Evolutionary conservation across 441 rosid species (phyloP), one percentile per base, ranked within the genome.

Genomic region (Biscutella auriculata): DNA sequence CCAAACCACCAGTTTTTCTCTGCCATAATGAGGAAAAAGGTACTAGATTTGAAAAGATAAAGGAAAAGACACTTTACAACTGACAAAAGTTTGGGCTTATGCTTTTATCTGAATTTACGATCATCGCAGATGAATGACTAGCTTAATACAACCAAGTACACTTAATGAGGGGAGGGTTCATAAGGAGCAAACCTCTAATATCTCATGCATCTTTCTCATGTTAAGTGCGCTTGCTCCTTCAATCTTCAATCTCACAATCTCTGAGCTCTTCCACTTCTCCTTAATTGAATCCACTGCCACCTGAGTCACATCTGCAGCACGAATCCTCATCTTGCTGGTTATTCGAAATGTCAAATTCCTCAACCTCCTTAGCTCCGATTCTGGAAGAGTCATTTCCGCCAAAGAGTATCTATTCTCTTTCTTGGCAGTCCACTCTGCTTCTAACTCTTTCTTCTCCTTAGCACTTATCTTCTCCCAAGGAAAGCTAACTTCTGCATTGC

Each of bases 1-100:
- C 98, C 74, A 92, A 76, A 29, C 98, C 98, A 60, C 96, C 94
- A 23, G 96, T 88, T 75, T 79, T 92, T 77, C 73, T 88, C 98
- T 88, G 77, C 53, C 34, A 53, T 2, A 16, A 12, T 52, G 54
- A 52, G n/a, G 9, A 5, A 17, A 51, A 27, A 32, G 16, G 8
- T 16, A 36, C 34, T 10, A 43, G 8, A 23, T 29, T 39, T 29
- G 21, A 52, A 42, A 10, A 50, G 11, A 50, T 9, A 17, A 33
- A 62, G 11, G 39, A 61, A 4, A 32, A 3, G 5, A 23, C 11
- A 51, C 11, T 51, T 11, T 9, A 34, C n/a, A 49, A 17, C n/a
- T n/a, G n/a, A 41, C 14, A 30, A 57, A 4, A 10, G 9, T 26
- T 4, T 42, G 4, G 3, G 28, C 11, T 10, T 58, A n/a, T 10